Percentiles rank a stretch among this genome's conserved stretches.
Conservation (phyloP, 1,139 yeast species). For the Wickerhamomyces sp. region DNA sequence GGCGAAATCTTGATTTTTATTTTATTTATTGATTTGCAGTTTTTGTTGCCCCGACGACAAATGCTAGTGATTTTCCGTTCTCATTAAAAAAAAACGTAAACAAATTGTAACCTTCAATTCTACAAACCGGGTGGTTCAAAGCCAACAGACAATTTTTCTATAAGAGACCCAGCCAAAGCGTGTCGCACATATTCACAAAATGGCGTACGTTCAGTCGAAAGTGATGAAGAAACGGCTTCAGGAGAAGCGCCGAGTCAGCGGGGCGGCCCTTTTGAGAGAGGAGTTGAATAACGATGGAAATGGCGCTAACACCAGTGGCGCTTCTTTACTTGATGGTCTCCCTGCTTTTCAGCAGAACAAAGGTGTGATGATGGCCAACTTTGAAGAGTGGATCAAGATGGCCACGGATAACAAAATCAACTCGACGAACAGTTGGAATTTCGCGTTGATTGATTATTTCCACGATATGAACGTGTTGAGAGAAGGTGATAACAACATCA, state of each 20-base stretch:
- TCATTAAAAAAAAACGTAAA: too few relatives aligned
- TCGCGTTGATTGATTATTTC: slow-evolving; percentile 84
- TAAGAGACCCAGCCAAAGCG: too few relatives aligned
- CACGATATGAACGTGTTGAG: slow-evolving; percentile 60
- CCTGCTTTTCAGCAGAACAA: slow-evolving; percentile 24
- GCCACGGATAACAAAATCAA: slow-evolving; percentile 50
- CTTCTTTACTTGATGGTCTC: slow-evolving; percentile 20
- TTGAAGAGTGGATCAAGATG: slow-evolving; percentile 32
- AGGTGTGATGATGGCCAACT: slow-evolving; percentile 45
- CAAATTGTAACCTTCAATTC: too few relatives aligned
- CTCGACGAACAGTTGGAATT: slow-evolving; percentile 68
- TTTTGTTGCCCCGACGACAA: too few relatives aligned
- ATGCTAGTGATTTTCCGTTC: too few relatives aligned
- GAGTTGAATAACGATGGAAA: slow-evolving; percentile 16
- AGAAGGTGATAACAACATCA: slow-evolving; percentile 62
- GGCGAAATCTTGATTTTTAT: too few relatives aligned
- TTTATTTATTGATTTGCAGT: too few relatives aligned
- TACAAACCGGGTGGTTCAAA: too few relatives aligned
- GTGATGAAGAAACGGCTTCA: slow-evolving; percentile 23
- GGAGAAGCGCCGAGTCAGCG: slow-evolving; percentile 22
- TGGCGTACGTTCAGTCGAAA: slow-evolving; percentile 24
- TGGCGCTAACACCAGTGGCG: slow-evolving; percentile 6
- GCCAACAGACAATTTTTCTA: too few relatives aligned
- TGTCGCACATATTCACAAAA: too few relatives aligned
- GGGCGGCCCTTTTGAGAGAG: slow-evolving; percentile 23